A percentile compares a stretch with the other conserved stretches of the same genome.
These are phyloP conservation scores for Acer campestre DNA, from an alignment of 345 rosid genomes.

Conservation along the genomic window DNA sequence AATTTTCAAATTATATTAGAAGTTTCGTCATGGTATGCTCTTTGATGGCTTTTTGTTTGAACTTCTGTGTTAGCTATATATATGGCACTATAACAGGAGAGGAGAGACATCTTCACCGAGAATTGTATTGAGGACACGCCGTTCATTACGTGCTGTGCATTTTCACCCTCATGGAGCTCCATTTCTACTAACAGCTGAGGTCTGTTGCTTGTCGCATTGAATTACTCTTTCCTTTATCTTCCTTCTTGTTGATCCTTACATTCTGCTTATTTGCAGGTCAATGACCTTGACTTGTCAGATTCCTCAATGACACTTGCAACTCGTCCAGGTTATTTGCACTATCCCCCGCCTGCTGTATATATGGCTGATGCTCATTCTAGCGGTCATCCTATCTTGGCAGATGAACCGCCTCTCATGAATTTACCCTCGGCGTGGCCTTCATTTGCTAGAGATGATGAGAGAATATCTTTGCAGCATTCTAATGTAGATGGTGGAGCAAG, in stretches of 20 bases:
- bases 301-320: conserved; percentile 67
- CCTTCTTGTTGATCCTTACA: conserved; percentile 25
- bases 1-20: background rate
- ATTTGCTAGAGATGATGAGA: conserved; percentile 46
- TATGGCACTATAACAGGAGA: conserved; percentile 69
- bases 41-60: conserved; percentile 17
- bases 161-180: conserved; percentile 79
- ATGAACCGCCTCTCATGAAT: conserved; percentile 58
- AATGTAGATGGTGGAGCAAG: conserved; percentile 42
- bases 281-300: conserved; percentile 78
- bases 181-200: conserved; percentile 80
- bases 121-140: conserved; percentile 61
- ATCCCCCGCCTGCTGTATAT: conserved; percentile 68
- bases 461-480: conserved; percentile 42
- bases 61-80: conserved; percentile 49
- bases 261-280: conserved; percentile 61
- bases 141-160: conserved; percentile 79
- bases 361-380: conserved; percentile 54
- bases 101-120: conserved; percentile 67
- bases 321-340: conserved; percentile 59
- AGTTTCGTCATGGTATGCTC: background rate
- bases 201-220: conserved; percentile 25
- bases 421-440: conserved; percentile 56
- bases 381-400: conserved; percentile 45
- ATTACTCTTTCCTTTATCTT: conserved; percentile 23